Conservation (phyloP, 108 stramenopile species). For the Stephanodiscus minutulus region DNA sequence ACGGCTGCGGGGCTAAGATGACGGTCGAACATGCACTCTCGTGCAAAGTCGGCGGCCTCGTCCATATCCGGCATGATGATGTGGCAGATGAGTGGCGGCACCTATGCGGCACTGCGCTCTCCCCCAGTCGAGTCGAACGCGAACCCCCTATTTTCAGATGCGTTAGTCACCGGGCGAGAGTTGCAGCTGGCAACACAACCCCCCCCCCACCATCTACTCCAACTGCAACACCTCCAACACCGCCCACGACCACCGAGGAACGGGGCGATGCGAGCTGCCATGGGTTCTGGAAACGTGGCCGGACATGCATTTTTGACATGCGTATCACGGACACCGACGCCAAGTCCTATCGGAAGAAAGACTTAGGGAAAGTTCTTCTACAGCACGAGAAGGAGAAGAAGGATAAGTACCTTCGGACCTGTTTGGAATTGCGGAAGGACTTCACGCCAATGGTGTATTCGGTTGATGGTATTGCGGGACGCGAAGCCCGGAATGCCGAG, state of each 20-base stretch:
- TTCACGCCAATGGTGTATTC: slow-evolving; percentile 48
- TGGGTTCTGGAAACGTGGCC: slow-evolving; percentile 37
- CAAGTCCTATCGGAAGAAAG: slow-evolving; percentile 13
- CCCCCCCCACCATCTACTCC: too few species aligned
- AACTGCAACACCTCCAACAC: slow-evolving; percentile 2
- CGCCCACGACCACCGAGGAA: slow-evolving; percentile 6
- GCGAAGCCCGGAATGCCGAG: slow-evolving; percentile 22
- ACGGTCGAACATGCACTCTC: slow-evolving; percentile 13
- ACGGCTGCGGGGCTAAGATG: slow-evolving; percentile 24
- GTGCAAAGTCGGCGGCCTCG: neutral
- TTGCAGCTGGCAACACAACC: neutral
- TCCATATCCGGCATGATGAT: slow-evolving; percentile 8
- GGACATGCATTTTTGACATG: slow-evolving; percentile 37
- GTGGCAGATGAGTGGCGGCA: slow-evolving; percentile 25
- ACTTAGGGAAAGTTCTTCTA: slow-evolving; percentile 9
- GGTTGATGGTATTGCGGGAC: slow-evolving; percentile 39
- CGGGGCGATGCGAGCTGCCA: slow-evolving; percentile 29
- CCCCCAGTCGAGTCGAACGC: neutral
- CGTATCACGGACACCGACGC: slow-evolving; percentile 46
- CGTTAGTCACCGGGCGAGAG: neutral
- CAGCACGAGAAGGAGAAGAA: slow-evolving; percentile 29
- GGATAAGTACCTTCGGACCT: slow-evolving; percentile 35
- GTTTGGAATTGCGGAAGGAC: slow-evolving; percentile 16
- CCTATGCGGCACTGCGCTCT: slow-evolving; percentile 10
- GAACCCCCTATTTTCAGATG: neutral